Conservation (phyloP, 2,329 filamentous ascomycete species). For the Calonectria crousiana region DNA sequence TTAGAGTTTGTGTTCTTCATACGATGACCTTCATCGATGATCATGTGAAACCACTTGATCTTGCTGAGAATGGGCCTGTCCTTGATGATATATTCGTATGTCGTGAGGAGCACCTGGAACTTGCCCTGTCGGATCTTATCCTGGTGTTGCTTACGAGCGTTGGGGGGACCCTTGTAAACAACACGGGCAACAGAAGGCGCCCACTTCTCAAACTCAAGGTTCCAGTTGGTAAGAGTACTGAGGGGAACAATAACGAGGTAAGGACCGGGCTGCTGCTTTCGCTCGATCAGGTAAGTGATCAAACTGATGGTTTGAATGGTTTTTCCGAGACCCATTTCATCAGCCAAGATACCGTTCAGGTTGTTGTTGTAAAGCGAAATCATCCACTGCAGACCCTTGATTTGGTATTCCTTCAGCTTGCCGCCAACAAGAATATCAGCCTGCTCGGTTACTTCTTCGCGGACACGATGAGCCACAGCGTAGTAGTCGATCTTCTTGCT, state of each 20-base stretch:
- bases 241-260: conserved; percentile 97
- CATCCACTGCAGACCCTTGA: conserved; percentile 99
- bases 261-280: conserved; percentile 90
- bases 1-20: conserved; percentile 99
- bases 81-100: conserved; percentile 99
- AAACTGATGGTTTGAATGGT: conserved; percentile 99
- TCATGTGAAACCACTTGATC: conserved; percentile 99
- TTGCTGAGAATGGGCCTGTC: conserved; percentile 95
- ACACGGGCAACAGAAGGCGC: conserved; percentile 87
- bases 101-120: conserved; percentile 97
- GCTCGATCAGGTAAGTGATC: conserved; percentile 96
- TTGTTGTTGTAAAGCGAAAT: conserved; percentile 99
- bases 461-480: conserved; percentile 94
- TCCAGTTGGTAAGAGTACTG: conserved; percentile 99
- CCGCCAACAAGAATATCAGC: conserved; percentile 91
- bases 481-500: conserved; percentile 97
- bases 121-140: conserved; percentile 93
- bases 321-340: conserved; percentile 99
- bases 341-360: conserved; percentile 96
- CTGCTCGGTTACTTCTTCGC: conserved; percentile 89
- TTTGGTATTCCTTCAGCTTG: conserved; percentile 94
- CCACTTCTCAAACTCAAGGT: conserved; percentile 98
- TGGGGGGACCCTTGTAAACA: conserved; percentile 97
- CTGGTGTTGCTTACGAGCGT: conserved; percentile 88
- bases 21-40: conserved; percentile 98